Percentiles rank a stretch among this genome's conserved stretches.
Conservation (phyloP, 2,329 filamentous ascomycete genomes). For the Fusarium sublunatum region DNA sequence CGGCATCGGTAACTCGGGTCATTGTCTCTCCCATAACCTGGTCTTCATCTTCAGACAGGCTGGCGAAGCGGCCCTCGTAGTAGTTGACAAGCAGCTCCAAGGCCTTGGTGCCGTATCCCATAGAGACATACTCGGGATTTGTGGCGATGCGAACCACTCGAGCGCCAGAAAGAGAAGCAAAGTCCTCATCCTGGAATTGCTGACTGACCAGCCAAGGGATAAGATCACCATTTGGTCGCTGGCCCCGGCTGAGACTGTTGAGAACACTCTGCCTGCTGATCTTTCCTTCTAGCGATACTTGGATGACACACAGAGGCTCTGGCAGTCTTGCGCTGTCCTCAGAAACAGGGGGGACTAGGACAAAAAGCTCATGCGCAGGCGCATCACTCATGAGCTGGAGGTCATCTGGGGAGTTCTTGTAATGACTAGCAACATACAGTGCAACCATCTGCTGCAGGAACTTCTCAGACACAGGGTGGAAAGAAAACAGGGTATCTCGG, state of each 20-base stretch:
- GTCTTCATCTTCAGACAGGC: conserved; percentile 77
- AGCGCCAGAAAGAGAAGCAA: conserved; percentile 91
- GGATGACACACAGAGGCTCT: conserved; percentile 93
- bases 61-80: conserved; percentile 93
- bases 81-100: conserved; percentile 89
- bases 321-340: conserved; percentile 83
- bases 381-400: conserved; percentile 99
- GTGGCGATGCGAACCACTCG: conserved; percentile 94
- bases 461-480: conserved; percentile 95
- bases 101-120: conserved; percentile 94
- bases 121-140: conserved; percentile 89
- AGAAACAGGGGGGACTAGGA: conserved; percentile 86
- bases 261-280: conserved; percentile 94
- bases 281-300: conserved; percentile 92
- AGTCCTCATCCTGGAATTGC: conserved; percentile 98
- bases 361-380: conserved; percentile 94
- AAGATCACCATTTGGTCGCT: conserved; percentile 88
- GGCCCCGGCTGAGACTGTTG: conserved; percentile 87
- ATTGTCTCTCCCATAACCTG: conserved; percentile 70
- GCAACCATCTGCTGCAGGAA: conserved; percentile 99
- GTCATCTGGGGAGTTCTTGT: conserved; percentile 98
- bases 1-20: conserved; percentile 82
- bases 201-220: conserved; percentile 98
- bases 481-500: conserved; percentile 96
- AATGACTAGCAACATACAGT: conserved; percentile 94